These are phyloP conservation scores for Auriscalpium orientale DNA, from an alignment of 768 basidiomycete genomes.

Conservation along the genomic window DNA sequence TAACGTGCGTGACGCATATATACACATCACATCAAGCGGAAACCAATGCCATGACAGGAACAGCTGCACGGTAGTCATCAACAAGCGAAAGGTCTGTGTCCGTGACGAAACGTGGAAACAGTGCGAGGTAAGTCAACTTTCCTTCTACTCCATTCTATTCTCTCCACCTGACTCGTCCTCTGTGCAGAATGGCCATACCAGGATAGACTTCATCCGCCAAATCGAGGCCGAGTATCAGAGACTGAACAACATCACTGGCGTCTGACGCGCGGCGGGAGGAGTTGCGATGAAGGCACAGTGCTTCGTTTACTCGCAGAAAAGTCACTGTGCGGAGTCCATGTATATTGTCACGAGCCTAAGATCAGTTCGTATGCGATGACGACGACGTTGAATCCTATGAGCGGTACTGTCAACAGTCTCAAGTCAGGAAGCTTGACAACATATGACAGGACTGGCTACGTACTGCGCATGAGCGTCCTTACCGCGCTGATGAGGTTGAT, in stretches of 20 bases:
- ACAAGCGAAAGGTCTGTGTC: constrained; percentile 57
- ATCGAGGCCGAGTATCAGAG: constrained; percentile 67
- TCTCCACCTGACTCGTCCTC: neutral
- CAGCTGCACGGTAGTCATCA: constrained; percentile 85
- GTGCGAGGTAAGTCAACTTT: constrained; percentile 51
- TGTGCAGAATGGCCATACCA: constrained; percentile 61
- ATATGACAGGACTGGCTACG: constrained; percentile 29
- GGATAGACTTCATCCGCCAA: constrained; percentile 66
- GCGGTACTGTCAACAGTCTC: constrained; percentile 60
- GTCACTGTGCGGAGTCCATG: neutral
- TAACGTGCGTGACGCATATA: constrained; percentile 39
- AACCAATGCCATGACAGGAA: constrained; percentile 37
- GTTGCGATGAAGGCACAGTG: no score
- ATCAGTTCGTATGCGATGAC: constrained; percentile 83
- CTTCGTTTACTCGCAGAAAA: no score
- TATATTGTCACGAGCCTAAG: constrained; percentile 39
- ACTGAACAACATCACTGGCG: constrained; percentile 38
- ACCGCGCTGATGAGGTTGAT: constrained; percentile 93
- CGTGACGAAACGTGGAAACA: constrained; percentile 74
- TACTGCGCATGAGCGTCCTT: constrained; percentile 94
- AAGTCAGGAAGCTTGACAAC: constrained; percentile 2
- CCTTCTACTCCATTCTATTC: neutral
- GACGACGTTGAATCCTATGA: constrained; percentile 81
- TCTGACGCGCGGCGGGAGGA: no score
- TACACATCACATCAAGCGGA: neutral